Evolutionary conservation across 495 filamentous ascomycete genomes (phyloP), one percentile per base, ranked within the genome.

Genomic region (Oleoguttula mirabilis): DNA sequence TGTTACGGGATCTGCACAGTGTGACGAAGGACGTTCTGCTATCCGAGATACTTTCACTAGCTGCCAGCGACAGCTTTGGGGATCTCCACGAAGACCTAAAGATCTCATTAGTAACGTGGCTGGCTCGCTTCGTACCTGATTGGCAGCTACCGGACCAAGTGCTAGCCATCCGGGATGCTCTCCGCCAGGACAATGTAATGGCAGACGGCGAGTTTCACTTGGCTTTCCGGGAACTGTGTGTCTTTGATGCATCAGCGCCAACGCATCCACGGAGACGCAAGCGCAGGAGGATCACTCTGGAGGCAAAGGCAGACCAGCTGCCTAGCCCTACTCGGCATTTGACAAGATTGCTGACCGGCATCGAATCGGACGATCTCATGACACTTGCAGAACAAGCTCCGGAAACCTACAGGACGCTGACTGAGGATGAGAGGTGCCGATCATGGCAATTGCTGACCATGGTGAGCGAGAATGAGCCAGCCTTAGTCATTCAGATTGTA

Each of bases 391-490:
- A 28, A 7, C 11, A 25, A 4, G 38, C 32, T 5, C 16, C 32
- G 10, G 10, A 3, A 12, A 17, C 17, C 1, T 52, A 52, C 25
- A 8, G 8, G 3, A 21, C 19, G 1, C 40, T 53, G 0, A 24
- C 11, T 11, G 39, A 44, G 17, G 39, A 39, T 4, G 15, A 48
- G 36, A 40, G 36, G 22, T 49, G 54, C 19, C 31, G 45, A 27
- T 50, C 60, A 30, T 68, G 66, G 47, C 57, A 65, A 41, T 63
- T 71, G 7, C 40, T 53, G 8, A 19, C 17, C 11, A 22, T 44
- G 8, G 11, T n/a, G n/a, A n/a, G n/a, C n/a, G n/a, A n/a, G n/a
- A n/a, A n/a, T n/a, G n/a, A n/a, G n/a, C n/a, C n/a, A n/a, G n/a
- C n/a, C n/a, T n/a, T n/a, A n/a, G n/a, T n/a, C n/a, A n/a, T n/a